Percentiles rank a stretch among this genome's conserved stretches.
phyloP scores from a whole-genome alignment of 495 filamentous ascomycete genomes.

The Endocarpon pusillum region DNA sequence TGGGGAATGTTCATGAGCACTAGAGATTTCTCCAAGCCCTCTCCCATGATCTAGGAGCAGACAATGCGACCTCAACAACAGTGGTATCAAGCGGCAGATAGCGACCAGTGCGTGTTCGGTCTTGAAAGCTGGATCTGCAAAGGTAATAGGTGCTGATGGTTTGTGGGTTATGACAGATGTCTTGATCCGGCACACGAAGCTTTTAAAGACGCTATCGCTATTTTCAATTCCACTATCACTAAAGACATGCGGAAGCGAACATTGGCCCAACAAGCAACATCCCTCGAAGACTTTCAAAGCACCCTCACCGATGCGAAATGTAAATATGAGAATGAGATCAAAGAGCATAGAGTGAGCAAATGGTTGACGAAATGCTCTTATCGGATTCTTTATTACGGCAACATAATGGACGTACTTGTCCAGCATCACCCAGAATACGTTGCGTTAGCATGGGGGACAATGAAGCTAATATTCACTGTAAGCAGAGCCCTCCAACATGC shows the following conservation, averaged over 20 bases:
- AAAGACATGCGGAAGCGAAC: not conserved
- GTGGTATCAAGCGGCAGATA: too few relatives aligned
- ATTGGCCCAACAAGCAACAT: not conserved
- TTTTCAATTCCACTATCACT: not conserved
- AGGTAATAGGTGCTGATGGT: too few relatives aligned
- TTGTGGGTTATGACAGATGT: too few relatives aligned
- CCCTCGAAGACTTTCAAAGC: not conserved
- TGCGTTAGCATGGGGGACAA: not conserved
- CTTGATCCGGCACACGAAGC: not conserved
- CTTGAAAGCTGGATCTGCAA: too few relatives aligned
- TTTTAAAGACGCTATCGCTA: slow-evolving; percentile 1
- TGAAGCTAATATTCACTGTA: slow-evolving; percentile 1
- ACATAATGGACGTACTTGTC: slow-evolving; percentile 1
- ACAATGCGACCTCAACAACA: too few relatives aligned
- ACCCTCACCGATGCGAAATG: not conserved
- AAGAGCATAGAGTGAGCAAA: not conserved
- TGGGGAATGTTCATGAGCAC: too few relatives aligned
- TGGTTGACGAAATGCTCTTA: not conserved
- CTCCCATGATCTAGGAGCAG: too few relatives aligned
- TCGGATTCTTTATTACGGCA: not conserved
- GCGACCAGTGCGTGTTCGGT: too few relatives aligned
- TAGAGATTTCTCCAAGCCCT: too few relatives aligned
- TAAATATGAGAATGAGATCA: not conserved
- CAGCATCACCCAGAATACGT: slow-evolving; percentile 2
- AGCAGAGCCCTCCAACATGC: not conserved